These are phyloP conservation scores for Yarrowia sp. DNA, from an alignment of 805 yeast species.

Conservation along the genomic window DNA sequence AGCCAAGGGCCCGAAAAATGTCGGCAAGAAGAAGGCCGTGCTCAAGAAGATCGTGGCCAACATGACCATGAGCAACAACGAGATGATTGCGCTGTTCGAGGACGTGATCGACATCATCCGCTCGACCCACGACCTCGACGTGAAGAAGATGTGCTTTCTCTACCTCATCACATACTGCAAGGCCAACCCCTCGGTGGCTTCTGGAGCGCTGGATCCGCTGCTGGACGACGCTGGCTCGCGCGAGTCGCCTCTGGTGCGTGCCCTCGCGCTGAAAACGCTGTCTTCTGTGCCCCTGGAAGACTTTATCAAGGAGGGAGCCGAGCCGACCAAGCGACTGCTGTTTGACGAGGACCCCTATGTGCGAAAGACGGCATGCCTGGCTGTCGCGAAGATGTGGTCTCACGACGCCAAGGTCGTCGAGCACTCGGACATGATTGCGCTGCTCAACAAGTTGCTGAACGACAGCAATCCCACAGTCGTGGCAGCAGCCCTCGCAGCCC, in stretches of 20 bases:
- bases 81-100: conserved; percentile 63
- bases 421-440: conserved; percentile 46
- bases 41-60: conserved; percentile 78
- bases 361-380: conserved; percentile 66
- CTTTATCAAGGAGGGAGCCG: conserved; percentile 49
- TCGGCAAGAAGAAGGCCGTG: conserved; percentile 45
- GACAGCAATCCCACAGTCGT: conserved; percentile 63
- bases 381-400: conserved; percentile 66
- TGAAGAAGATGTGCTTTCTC: conserved; percentile 68
- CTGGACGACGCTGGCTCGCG: conserved; percentile 51
- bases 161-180: conserved; percentile 61
- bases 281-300: conserved; percentile 57
- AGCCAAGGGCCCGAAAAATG: conserved; percentile 40
- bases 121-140: conserved; percentile 62
- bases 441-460: conserved; percentile 52
- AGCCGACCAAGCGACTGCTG: conserved; percentile 42
- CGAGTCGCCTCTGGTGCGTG: conserved; percentile 49
- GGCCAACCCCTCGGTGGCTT: conserved; percentile 54
- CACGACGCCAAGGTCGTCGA: conserved; percentile 50
- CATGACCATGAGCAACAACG: conserved; percentile 76
- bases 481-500: conserved; percentile 67
- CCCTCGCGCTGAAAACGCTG: conserved; percentile 63
- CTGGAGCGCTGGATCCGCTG: conserved; percentile 55
- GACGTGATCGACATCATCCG: conserved; percentile 50
- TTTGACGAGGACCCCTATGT: conserved; percentile 56